Evolutionary conservation across 495 filamentous ascomycete species (phyloP), one percentile per base, ranked within the genome.

Genomic region (Xanthoparmelia taractica): DNA sequence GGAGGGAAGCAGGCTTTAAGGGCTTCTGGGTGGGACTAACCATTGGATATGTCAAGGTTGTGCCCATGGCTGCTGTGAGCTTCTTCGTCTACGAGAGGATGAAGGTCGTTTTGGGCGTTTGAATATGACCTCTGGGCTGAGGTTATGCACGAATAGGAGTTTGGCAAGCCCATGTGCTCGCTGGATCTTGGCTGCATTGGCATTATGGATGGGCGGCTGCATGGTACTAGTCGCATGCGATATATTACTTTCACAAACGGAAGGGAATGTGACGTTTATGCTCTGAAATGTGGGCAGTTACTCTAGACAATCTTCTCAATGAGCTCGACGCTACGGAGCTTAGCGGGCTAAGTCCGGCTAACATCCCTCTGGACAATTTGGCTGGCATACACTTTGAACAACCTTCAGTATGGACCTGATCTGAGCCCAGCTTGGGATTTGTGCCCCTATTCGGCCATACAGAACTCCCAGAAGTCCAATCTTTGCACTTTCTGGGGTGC

Each of bases 11-110:
- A 25, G 95, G 94, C 1, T 77, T 87, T 65, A 79, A 82, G 40
- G 94, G 94, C 2, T 98, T 95, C 74, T 98, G 87, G 76, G 88
- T 97, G 29, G 94, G 94, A 1, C 74, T 98, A 72, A 89, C 87
- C 7, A 97, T 98, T 72, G 94, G 94, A 17, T 98, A 98, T 70
- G 79, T 91, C 62, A 98, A 98, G 77, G 84, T 98, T 61, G 78
- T 97, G 59, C 94, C 94, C 4, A 89, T 98, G 90, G 84, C 76
- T 62, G 94, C 94, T 37, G 88, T 87, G 50, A 86, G 85, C 58
- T 85, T 85, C 69, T 84, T 82, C 67, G 84, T 86, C 12, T 97
- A 97, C 67, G 92, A 97, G 76, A 67, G 69, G 63, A 65, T 64
- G 63, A 71, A 71, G 69, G 27, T 67, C 10, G 17, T 65, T 27